Conservation (phyloP, 164 flowering plant species). For the Tetrastigma voinierianum region DNA sequence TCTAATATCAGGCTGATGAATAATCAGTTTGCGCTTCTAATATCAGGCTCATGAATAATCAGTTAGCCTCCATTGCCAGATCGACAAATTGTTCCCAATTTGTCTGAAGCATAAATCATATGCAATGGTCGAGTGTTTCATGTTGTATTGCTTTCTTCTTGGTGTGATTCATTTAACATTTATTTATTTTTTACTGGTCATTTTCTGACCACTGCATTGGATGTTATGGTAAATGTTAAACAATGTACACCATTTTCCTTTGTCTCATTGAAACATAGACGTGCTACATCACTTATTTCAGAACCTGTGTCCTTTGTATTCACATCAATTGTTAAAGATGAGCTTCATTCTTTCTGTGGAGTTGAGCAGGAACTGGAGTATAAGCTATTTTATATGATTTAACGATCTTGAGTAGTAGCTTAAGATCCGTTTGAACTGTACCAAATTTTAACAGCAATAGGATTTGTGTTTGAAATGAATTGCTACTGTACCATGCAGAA, state of each 20-base stretch:
- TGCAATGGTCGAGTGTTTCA: neutral
- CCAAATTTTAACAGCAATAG: too few relatives aligned
- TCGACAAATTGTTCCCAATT: slow-evolving; percentile 4
- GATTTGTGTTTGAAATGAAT: too few relatives aligned
- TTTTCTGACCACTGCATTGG: neutral
- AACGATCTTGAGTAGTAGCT: too few relatives aligned
- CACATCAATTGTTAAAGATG: neutral
- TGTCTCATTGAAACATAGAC: neutral
- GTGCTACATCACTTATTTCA: neutral
- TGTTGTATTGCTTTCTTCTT: neutral
- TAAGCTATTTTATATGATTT: too few relatives aligned
- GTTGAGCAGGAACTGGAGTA: neutral
- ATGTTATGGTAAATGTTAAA: neutral
- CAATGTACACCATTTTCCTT: too few relatives aligned
- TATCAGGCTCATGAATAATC: slow-evolving; percentile 1
- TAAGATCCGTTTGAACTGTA: too few relatives aligned
- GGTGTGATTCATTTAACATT: slow-evolving; percentile 1
- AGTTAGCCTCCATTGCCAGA: slow-evolving; percentile 6
- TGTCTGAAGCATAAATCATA: neutral
- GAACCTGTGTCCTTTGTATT: neutral
- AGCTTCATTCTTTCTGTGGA: neutral
- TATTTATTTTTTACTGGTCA: neutral
- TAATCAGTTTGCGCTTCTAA: slow-evolving; percentile 14
- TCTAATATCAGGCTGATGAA: slow-evolving; percentile 8
- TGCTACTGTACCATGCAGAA: too few relatives aligned